These are phyloP conservation scores for Oryza glaberrima DNA, from an alignment of 176 grass and related monocot species.

Conservation along the genomic window DNA sequence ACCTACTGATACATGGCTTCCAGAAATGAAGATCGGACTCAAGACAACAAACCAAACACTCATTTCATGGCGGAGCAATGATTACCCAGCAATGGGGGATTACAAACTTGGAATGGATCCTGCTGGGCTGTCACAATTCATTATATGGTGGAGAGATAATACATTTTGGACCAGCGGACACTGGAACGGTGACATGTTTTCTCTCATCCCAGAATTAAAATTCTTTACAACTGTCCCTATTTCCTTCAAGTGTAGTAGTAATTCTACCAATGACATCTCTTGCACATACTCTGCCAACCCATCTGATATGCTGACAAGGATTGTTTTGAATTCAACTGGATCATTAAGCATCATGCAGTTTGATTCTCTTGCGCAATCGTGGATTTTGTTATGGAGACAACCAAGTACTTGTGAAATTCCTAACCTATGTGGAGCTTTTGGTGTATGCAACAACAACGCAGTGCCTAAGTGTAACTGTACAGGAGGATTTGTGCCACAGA, in stretches of 20 bases:
- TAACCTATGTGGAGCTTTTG: constrained; percentile 51
- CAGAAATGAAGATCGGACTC: constrained; percentile 37
- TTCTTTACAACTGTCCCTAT: not conserved
- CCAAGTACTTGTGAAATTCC: constrained; percentile 31
- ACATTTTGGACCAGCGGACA: not conserved
- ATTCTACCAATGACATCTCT: constrained; percentile 8
- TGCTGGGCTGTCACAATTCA: not conserved
- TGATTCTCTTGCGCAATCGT: not conserved
- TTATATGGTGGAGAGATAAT: constrained; percentile 13
- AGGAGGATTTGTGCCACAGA: constrained; percentile 14
- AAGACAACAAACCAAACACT: constrained; percentile 4
- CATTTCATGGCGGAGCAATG: constrained; percentile 50
- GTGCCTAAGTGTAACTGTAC: not conserved
- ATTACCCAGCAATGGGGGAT: constrained; percentile 45
- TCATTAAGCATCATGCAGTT: constrained; percentile 32
- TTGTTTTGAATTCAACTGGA: constrained; percentile 37
- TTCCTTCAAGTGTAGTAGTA: constrained; percentile 21
- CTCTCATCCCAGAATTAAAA: constrained; percentile 17
- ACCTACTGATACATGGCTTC: constrained; percentile 61
- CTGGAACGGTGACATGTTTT: not conserved
- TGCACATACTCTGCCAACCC: constrained; percentile 43
- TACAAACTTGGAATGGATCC: constrained; percentile 37
- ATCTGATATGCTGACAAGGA: not conserved
- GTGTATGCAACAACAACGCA: constrained; percentile 30
- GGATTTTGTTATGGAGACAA: constrained; percentile 29